Base-by-base conservation (phyloP, 345 rosid genomes). In the Corymbia maculata region DNA sequence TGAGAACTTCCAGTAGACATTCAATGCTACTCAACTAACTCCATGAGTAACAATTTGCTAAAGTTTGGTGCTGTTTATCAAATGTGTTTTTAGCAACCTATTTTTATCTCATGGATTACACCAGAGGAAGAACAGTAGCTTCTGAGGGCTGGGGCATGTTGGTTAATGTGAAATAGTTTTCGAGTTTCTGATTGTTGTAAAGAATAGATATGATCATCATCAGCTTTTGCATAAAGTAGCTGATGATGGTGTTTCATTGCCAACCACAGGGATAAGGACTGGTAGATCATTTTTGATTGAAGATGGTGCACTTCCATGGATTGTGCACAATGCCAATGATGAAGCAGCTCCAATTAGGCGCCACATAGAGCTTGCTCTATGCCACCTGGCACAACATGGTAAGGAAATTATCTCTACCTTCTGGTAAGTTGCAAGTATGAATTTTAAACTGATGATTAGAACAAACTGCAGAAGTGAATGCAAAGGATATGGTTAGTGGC, bases 381-480 rank as follows among this genome's bases (percentile, higher is more conserved):
- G 99, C 91, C 99, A 98, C 91, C 89, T 98, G 85, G 99, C 98
- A 85, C 99, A 98, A 32, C 99, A 96, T 86, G 99, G 99, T 96
- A 88, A 93, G 91, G 79, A 49, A 36, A 32, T 30, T 28, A 30
- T 87, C 84, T 82, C 91, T 44, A 22, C 55, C 86, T 45, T 70
- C 84, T 75, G 84, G 14, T 36, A 75, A 42, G 84, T 75, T 42
- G 84, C 28, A 10, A 75, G 28, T 75, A 64, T 8, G 59, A 52
- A 22, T 53, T 44, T 47, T 57, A 52, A 85, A 28, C 45, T 85
- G 32, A 64, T 66, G 10, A 28, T 17, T 85, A 30, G 10, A 52
- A 16, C 32, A 87, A 75, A 87, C 89, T 90, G 89, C 96, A 98
- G 99, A 98, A 93, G 98, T 92, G 88, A 98, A 98, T 90, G 99